Evolutionary conservation across 192 early-diverging fungal species (phyloP).

Genomic region (Fimicolochytrium jonesii): DNA sequence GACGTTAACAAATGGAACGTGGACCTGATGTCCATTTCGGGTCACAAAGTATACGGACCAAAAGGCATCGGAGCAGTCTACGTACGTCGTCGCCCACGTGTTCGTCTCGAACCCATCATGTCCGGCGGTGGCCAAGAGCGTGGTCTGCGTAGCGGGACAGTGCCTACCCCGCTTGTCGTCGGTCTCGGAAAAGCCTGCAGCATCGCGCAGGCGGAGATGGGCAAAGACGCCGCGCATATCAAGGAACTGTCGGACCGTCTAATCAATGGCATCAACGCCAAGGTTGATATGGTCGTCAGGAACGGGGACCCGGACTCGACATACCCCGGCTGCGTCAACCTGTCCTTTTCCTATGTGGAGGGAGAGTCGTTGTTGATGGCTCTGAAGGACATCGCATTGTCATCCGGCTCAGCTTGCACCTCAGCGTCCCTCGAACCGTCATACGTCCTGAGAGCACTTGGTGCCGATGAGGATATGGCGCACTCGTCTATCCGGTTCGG

Average conservation of each 20-base stretch:
- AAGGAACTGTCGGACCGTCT: constrained; percentile 69
- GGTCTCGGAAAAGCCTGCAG: constrained; percentile 87
- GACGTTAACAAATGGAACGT: constrained; percentile 90
- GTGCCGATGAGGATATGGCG: constrained; percentile 94
- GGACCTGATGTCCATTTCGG: constrained; percentile 93
- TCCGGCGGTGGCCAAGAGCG: constrained; percentile 96
- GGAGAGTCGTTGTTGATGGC: constrained; percentile 98
- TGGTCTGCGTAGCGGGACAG: constrained; percentile 89
- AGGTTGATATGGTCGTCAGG: constrained; percentile 77
- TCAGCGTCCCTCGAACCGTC: constrained; percentile 93
- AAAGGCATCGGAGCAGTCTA: constrained; percentile 94
- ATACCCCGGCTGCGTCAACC: constrained; percentile 92
- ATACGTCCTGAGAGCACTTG: constrained; percentile 94
- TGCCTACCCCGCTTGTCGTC: constrained; percentile 83
- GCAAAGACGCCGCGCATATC: constrained; percentile 75
- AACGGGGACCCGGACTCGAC: constrained; percentile 78
- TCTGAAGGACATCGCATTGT: constrained; percentile 93
- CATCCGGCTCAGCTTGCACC: constrained; percentile 93
- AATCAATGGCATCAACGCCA: constrained; percentile 71
- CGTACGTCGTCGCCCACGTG: constrained; percentile 87
- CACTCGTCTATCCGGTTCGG: constrained; percentile 95
- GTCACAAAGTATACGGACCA: constrained; percentile 98
- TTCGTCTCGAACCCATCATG: constrained; percentile 84
- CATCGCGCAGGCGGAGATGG: constrained; percentile 75
- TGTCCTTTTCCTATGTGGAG: constrained; percentile 95